These are phyloP conservation scores for Rhizophagus prolifer DNA, from an alignment of 192 early-diverging fungal genomes.

Conservation along the genomic window DNA sequence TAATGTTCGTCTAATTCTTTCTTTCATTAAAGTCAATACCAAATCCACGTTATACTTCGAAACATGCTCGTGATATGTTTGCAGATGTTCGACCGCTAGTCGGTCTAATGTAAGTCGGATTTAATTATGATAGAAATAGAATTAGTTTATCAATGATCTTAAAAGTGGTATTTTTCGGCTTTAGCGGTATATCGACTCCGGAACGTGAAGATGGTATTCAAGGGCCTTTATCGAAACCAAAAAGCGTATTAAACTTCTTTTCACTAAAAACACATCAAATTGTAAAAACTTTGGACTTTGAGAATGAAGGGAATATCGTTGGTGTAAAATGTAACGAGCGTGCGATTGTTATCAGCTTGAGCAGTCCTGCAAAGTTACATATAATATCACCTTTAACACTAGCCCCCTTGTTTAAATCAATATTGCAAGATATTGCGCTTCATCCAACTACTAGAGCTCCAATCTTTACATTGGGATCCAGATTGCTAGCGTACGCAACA, in stretches of 20 bases:
- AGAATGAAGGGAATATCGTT: conserved; percentile 42
- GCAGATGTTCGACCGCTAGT: conserved; percentile 48
- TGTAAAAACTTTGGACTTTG: conserved; percentile 48
- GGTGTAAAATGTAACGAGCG: conserved; percentile 58
- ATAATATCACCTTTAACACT: conserved; percentile 54
- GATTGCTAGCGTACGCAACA: conserved; percentile 72
- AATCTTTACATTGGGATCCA: conserved; percentile 64
- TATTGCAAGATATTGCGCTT: conserved; percentile 54
- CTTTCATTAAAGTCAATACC: conserved; percentile 33
- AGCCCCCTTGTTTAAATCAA: conserved; percentile 31
- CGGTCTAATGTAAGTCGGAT: conserved; percentile 44
- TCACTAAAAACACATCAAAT: conserved; percentile 56
- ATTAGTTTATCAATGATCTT: neutral
- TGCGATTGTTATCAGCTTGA: conserved; percentile 48
- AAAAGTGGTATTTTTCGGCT: neutral
- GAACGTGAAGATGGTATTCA: conserved; percentile 18
- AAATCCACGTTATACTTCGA: conserved; percentile 30
- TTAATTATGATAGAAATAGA: neutral
- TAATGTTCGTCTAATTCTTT: neutral
- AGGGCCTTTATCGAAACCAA: conserved; percentile 19
- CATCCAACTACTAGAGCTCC: conserved; percentile 35
- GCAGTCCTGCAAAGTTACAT: conserved; percentile 41
- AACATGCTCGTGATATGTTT: conserved; percentile 35
- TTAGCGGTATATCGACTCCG: neutral
- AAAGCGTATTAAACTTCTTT: conserved; percentile 49